These are phyloP conservation scores for Trametes punicea DNA, from an alignment of 768 basidiomycete species.

Conservation along the genomic window DNA sequence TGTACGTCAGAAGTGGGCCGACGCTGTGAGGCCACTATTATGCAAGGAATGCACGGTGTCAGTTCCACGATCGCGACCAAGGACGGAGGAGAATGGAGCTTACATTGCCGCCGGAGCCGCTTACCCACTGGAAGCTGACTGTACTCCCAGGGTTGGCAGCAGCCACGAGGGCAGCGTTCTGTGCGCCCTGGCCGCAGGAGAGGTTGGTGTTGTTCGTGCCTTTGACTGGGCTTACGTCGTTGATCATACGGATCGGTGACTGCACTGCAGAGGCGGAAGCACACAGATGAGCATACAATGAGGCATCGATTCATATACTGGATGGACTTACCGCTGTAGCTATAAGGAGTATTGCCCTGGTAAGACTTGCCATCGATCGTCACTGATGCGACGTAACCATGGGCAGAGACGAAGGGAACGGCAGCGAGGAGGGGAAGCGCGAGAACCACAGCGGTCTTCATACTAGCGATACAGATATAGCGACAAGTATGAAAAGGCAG, in stretches of 20 bases:
- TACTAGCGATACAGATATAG: background rate
- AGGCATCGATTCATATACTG: conserved; percentile 30
- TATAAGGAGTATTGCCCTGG: conserved; percentile 39
- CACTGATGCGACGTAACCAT: conserved; percentile 42
- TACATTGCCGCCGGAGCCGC: conserved; percentile 34
- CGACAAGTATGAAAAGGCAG: background rate
- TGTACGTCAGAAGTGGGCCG: conserved; percentile 74
- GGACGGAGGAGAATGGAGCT: background rate
- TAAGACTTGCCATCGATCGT: conserved; percentile 43
- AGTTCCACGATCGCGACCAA: conserved; percentile 25
- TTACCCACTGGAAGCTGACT: conserved; percentile 55
- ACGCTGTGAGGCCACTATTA: conserved; percentile 53
- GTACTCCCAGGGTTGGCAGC: conserved; percentile 57
- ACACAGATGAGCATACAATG: background rate
- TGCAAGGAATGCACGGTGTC: background rate
- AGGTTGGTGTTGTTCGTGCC: conserved; percentile 50
- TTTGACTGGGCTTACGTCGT: conserved; percentile 45
- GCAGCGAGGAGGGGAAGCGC: conserved; percentile 20
- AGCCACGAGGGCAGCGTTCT: conserved; percentile 45
- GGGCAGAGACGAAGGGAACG: conserved; percentile 33
- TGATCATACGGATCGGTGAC: conserved; percentile 40
- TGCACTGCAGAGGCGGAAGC: conserved; percentile 1
- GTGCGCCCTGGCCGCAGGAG: conserved; percentile 57
- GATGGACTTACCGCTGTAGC: conserved; percentile 34
- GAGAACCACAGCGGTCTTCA: conserved; percentile 8